phyloP scores from a whole-genome alignment of 345 rosid species.

The Aquilaria malaccensis region DNA sequence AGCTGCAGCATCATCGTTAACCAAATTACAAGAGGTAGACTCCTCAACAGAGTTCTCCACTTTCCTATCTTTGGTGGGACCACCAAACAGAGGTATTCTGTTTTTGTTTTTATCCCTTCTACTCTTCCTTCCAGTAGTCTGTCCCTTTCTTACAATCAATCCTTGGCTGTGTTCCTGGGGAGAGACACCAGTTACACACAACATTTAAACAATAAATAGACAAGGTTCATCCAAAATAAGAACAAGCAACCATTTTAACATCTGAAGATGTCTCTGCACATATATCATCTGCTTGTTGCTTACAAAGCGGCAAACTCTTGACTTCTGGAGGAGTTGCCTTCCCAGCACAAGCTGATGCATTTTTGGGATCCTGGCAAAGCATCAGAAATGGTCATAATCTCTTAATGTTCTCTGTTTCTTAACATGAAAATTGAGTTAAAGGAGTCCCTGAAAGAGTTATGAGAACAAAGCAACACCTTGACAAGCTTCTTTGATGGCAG shows the following conservation, averaged over 20 bases:
- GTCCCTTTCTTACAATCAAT: slow-evolving; percentile 39
- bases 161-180: slow-evolving; percentile 60
- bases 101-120: slow-evolving; percentile 60
- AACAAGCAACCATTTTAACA: slow-evolving; percentile 34
- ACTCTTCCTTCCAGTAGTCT: slow-evolving; percentile 44
- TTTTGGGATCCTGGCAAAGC: slow-evolving; percentile 31
- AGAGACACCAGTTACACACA: slow-evolving; percentile 42
- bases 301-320: slow-evolving; percentile 26
- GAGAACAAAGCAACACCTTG: slow-evolving; percentile 41
- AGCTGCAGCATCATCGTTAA: slow-evolving; percentile 26
- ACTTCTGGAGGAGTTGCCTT: slow-evolving; percentile 27
- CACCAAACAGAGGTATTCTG: slow-evolving; percentile 28
- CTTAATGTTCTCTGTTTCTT: not conserved
- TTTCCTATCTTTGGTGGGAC: slow-evolving; percentile 26
- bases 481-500: slow-evolving; percentile 19
- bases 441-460: slow-evolving; percentile 3
- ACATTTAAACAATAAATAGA: slow-evolving; percentile 20
- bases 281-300: slow-evolving; percentile 26
- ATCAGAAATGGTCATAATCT: slow-evolving; percentile 12
- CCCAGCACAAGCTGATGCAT: slow-evolving; percentile 14
- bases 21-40: slow-evolving; percentile 19
- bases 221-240: slow-evolving; percentile 17
- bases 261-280: slow-evolving; percentile 24
- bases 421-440: slow-evolving; percentile 4
- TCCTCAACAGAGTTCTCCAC: slow-evolving; percentile 27